Evolutionary conservation across 2,329 filamentous ascomycete genomes (phyloP).

Genomic region (Neoscytalidium dimidiatum): DNA sequence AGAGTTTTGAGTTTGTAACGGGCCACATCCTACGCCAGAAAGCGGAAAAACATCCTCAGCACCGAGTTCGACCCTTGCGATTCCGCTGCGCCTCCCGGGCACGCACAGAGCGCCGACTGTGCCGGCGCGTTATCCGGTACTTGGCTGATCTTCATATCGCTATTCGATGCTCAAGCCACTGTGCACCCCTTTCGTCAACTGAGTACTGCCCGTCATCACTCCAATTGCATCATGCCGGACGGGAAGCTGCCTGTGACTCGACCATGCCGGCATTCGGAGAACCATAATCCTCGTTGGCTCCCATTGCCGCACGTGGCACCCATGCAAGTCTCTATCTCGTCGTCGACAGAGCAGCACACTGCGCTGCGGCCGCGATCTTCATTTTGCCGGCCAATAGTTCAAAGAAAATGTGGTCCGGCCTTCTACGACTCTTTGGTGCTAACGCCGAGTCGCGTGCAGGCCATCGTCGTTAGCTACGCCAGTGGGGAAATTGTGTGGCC

Average conservation of each 20-base stretch:
- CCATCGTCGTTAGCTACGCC: not conserved
- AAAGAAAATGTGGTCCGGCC: not conserved
- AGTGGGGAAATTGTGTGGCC: slow-evolving; percentile 10
- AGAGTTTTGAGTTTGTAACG: slow-evolving; percentile 6
- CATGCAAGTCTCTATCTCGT: not conserved
- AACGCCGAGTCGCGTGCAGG: not conserved
- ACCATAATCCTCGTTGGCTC: not conserved
- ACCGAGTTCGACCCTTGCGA: not conserved
- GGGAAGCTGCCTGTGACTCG: not conserved
- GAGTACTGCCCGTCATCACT: slow-evolving; percentile 6
- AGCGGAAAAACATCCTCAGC: not conserved
- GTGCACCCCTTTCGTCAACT: not conserved
- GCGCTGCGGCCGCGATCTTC: not conserved
- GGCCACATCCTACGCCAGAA: not conserved
- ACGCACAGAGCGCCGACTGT: slow-evolving; percentile 8
- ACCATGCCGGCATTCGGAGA: not conserved
- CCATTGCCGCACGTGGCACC: slow-evolving; percentile 2
- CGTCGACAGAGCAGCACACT: not conserved
- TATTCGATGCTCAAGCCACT: not conserved
- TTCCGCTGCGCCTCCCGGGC: not conserved
- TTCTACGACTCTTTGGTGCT: not conserved
- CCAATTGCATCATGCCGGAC: slow-evolving; percentile 8
- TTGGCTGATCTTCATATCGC: slow-evolving; percentile 15
- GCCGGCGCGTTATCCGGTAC: not conserved
- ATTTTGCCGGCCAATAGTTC: not conserved